Conservation (phyloP, 164 flowering plant genomes). For the Chimonanthus salicifolius region DNA sequence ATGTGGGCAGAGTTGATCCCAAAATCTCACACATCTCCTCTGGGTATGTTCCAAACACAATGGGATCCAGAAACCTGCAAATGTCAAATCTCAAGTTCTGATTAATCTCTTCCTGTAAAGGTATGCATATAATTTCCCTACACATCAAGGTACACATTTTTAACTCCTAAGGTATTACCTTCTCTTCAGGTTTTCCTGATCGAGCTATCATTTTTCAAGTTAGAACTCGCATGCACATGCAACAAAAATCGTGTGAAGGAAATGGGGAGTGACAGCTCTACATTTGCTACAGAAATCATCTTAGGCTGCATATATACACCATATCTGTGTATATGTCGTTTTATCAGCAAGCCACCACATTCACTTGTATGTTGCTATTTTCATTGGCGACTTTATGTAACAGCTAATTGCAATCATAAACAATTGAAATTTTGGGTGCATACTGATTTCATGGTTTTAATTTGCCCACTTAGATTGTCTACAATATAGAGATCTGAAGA, state of each 20-base stretch:
- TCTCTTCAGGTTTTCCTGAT: background rate
- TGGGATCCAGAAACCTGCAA: constrained; percentile 29
- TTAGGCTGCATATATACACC: background rate
- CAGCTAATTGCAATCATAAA: background rate
- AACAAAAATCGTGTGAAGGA: background rate
- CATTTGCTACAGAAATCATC: background rate
- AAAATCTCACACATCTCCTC: constrained; percentile 25
- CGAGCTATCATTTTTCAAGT: too few species aligned
- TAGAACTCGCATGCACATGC: too few species aligned
- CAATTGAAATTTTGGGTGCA: too few species aligned
- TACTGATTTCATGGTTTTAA: too few species aligned
- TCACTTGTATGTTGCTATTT: background rate
- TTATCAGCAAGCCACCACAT: background rate
- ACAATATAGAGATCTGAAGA: background rate
- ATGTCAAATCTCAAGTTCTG: background rate
- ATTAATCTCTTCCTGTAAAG: constrained; percentile 1
- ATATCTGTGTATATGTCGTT: background rate
- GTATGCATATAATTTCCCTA: background rate
- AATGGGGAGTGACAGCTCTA: background rate
- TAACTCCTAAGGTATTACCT: background rate
- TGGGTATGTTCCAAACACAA: constrained; percentile 39
- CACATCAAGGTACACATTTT: background rate
- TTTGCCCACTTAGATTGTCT: background rate
- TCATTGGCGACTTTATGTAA: background rate
- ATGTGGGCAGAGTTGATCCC: constrained; percentile 24